These are phyloP conservation scores for Basidiobolus meristosporus DNA, from an alignment of 371 early-diverging fungal genomes.

Conservation along the genomic window DNA sequence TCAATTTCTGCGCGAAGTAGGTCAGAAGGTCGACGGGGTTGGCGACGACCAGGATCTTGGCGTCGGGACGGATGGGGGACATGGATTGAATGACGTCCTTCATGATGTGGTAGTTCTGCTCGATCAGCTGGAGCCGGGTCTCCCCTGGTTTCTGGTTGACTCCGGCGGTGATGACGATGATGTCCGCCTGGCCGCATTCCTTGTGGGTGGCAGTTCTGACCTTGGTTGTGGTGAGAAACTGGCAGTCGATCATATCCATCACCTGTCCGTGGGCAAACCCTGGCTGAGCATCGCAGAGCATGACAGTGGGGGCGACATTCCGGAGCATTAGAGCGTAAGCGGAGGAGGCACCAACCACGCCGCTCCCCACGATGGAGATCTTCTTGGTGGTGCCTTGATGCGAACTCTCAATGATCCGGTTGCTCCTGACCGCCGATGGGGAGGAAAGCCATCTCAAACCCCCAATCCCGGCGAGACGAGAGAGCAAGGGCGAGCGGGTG, in stretches of 20 bases:
- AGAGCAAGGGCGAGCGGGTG: no score
- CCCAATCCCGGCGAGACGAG: no score
- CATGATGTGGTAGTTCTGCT: constrained; percentile 61
- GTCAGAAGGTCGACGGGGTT: constrained; percentile 77
- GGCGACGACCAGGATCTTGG: constrained; percentile 57
- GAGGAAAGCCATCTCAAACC: no score
- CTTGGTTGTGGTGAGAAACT: constrained; percentile 37
- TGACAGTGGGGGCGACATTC: constrained; percentile 41
- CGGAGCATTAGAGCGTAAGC: constrained; percentile 55
- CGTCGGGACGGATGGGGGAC: constrained; percentile 47
- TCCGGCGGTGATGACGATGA: constrained; percentile 75
- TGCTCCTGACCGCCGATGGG: no score
- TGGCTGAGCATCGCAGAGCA: constrained; percentile 42
- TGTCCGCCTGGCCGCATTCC: constrained; percentile 71
- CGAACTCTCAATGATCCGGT: no score
- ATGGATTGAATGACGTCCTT: constrained; percentile 41
- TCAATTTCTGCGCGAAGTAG: constrained; percentile 55
- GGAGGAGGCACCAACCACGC: constrained; percentile 54
- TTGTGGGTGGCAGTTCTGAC: constrained; percentile 29
- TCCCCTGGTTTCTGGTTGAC: no score
- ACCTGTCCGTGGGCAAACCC: constrained; percentile 53
- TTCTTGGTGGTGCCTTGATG: no score
- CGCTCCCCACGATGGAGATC: background rate
- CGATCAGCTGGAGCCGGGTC: constrained; percentile 41
- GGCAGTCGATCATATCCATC: constrained; percentile 56